Evolutionary conservation across 2,329 filamentous ascomycete genomes (phyloP).

Genomic region (Botrytis fragariae): DNA sequence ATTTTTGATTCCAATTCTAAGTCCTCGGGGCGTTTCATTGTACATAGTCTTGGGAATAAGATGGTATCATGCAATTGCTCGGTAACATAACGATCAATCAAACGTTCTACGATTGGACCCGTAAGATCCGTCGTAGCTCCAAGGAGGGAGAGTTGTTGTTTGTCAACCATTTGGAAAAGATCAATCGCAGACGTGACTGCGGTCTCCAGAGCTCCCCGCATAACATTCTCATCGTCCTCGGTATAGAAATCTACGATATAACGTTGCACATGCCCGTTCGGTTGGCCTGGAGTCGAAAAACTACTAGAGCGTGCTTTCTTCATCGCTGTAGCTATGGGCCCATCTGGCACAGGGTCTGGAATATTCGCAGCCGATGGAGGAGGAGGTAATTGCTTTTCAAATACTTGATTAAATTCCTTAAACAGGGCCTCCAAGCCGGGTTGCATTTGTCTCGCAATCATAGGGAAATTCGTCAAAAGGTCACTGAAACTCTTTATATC

Average conservation of each 20-base stretch:
- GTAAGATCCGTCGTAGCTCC: slow-evolving; percentile 93
- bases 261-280: slow-evolving; percentile 41
- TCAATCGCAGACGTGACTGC: slow-evolving; percentile 93
- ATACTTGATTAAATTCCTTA: slow-evolving; percentile 79
- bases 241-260: slow-evolving; percentile 61
- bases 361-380: slow-evolving; percentile 62
- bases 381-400: slow-evolving; percentile 80
- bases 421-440: slow-evolving; percentile 85
- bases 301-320: slow-evolving; percentile 56
- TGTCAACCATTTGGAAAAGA: slow-evolving; percentile 92
- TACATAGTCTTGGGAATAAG: slow-evolving; percentile 78
- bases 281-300: slow-evolving; percentile 34
- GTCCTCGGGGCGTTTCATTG: slow-evolving; percentile 77
- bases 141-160: slow-evolving; percentile 86
- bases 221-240: slow-evolving; percentile 87
- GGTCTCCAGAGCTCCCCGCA: slow-evolving; percentile 85
- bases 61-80: slow-evolving; percentile 86
- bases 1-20: slow-evolving; percentile 86
- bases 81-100: slow-evolving; percentile 92
- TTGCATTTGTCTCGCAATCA: slow-evolving; percentile 96
- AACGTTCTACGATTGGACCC: slow-evolving; percentile 82
- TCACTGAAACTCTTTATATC: slow-evolving; percentile 90
- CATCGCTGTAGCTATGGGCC: slow-evolving; percentile 54
- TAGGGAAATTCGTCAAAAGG: slow-evolving; percentile 84
- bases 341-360: slow-evolving; percentile 57